phyloP scores from a whole-genome alignment of 78 protist species.

The Abeoforma whisleri region DNA sequence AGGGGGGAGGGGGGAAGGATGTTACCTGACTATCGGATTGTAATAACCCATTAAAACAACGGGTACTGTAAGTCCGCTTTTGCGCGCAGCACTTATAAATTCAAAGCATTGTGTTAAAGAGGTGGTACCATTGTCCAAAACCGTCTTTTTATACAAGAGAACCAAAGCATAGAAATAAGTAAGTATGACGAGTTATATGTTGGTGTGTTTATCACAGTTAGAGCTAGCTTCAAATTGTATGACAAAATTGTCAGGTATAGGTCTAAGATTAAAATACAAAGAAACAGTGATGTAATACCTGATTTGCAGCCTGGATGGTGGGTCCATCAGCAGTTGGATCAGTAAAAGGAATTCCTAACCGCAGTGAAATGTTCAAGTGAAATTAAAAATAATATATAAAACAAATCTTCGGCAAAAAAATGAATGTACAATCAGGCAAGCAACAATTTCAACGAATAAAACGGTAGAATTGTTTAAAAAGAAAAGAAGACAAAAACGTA shows the following conservation, averaged over 20 bases:
- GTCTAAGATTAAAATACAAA: too few relatives aligned
- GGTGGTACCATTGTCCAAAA: constrained; percentile 39
- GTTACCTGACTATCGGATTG: constrained; percentile 55
- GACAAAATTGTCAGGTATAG: too few relatives aligned
- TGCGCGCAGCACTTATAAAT: constrained; percentile 43
- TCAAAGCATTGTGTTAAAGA: constrained; percentile 29
- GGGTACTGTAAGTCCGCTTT: constrained; percentile 59
- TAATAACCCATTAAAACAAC: constrained; percentile 68
- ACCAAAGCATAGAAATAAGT: too few relatives aligned
- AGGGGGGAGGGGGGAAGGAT: too few relatives aligned
- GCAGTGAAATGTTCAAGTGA: neutral
- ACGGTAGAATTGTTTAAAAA: too few relatives aligned
- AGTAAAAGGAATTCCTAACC: constrained; percentile 49
- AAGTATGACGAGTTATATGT: too few relatives aligned
- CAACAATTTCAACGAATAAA: too few relatives aligned
- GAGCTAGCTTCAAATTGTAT: too few relatives aligned
- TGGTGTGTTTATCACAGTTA: too few relatives aligned
- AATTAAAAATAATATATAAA: neutral
- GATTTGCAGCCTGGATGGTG: constrained; percentile 52
- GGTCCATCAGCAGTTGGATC: constrained; percentile 64
- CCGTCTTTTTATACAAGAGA: neutral
- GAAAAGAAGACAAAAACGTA: too few relatives aligned
- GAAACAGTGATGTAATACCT: too few relatives aligned
- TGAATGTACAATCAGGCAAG: too few relatives aligned
- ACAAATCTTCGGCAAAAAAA: neutral